Conservation (phyloP, 2,329 filamentous ascomycete genomes). For the Diaporthe vaccinii region DNA sequence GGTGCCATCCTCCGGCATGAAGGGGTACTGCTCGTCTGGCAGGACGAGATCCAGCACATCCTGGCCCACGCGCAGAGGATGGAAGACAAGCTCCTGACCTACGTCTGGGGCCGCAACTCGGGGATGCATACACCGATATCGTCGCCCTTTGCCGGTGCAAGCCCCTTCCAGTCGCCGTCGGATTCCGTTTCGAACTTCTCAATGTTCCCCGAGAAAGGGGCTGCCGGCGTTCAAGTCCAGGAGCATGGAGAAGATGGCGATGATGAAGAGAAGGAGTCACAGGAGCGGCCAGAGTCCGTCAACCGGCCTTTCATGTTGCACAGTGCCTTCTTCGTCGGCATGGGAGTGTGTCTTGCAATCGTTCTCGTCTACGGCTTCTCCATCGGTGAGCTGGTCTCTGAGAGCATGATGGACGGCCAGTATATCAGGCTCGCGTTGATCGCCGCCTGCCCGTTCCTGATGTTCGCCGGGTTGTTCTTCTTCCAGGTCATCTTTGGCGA, state of each 20-base stretch:
- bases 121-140: conserved; percentile 31
- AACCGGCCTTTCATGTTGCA: conserved; percentile 55
- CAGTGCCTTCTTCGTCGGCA: conserved; percentile 55
- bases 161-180: conserved; percentile 41
- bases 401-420: conserved; percentile 54
- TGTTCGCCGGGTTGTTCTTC: conserved; percentile 56
- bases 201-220: conserved; percentile 42
- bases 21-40: conserved; percentile 58
- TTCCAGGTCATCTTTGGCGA: conserved; percentile 58
- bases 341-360: conserved; percentile 54
- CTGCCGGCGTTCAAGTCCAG: conserved; percentile 33
- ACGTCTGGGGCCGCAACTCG: conserved; percentile 48
- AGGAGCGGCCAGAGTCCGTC: conserved; percentile 54
- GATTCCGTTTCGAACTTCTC: conserved; percentile 42
- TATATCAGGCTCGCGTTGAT: conserved; percentile 56
- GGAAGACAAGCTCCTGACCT: conserved; percentile 51
- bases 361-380: conserved; percentile 55
- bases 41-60: conserved; percentile 56
- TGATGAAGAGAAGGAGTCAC: conserved; percentile 45
- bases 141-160: conserved; percentile 39
- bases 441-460: conserved; percentile 52
- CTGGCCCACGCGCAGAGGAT: conserved; percentile 53
- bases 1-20: conserved; percentile 58
- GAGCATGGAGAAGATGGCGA: conserved; percentile 43
- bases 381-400: conserved; percentile 53